A percentile compares a stretch with the other conserved stretches of the same genome.
Conservation (phyloP, 2,329 filamentous ascomycete genomes). For the Pseudocercospora vitis region DNA sequence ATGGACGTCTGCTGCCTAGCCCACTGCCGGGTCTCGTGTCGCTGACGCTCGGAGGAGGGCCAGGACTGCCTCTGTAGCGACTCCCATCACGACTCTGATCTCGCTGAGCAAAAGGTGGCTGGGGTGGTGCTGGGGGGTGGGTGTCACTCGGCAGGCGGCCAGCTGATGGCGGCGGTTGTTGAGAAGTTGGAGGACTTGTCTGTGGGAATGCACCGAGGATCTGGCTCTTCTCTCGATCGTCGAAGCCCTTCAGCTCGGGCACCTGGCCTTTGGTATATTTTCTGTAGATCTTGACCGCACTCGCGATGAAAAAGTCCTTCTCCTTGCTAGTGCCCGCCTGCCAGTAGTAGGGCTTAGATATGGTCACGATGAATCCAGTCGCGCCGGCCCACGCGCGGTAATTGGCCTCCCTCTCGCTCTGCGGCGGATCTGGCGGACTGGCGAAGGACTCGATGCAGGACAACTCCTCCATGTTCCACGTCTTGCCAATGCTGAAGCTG, state of each 20-base stretch:
- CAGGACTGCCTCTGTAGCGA: slow-evolving; percentile 34
- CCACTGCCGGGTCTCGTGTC: slow-evolving; percentile 25
- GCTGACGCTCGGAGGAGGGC: slow-evolving; percentile 33
- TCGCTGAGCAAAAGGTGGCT: slow-evolving; percentile 37
- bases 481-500: slow-evolving; percentile 95
- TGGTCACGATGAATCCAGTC: slow-evolving; percentile 80
- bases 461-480: slow-evolving; percentile 93
- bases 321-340: slow-evolving; percentile 89
- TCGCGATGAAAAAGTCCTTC: slow-evolving; percentile 98
- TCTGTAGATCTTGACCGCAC: slow-evolving; percentile 90
- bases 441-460: slow-evolving; percentile 79
- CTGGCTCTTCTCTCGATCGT: slow-evolving; percentile 72
- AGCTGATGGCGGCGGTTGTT: slow-evolving; percentile 9
- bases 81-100: slow-evolving; percentile 34
- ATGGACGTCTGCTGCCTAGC: slow-evolving; percentile 23
- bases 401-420: slow-evolving; percentile 60
- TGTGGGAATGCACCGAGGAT: slow-evolving; percentile 57
- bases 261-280: slow-evolving; percentile 90
- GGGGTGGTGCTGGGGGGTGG: slow-evolving; percentile 29
- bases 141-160: slow-evolving; percentile 16
- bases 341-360: slow-evolving; percentile 97
- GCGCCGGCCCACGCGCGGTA: slow-evolving; percentile 75
- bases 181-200: slow-evolving; percentile 17
- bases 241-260: slow-evolving; percentile 80
- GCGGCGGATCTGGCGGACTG: slow-evolving; percentile 44